phyloP scores from a whole-genome alignment of 2,329 filamentous ascomycete genomes.

The Aureobasidium melanogenum region DNA sequence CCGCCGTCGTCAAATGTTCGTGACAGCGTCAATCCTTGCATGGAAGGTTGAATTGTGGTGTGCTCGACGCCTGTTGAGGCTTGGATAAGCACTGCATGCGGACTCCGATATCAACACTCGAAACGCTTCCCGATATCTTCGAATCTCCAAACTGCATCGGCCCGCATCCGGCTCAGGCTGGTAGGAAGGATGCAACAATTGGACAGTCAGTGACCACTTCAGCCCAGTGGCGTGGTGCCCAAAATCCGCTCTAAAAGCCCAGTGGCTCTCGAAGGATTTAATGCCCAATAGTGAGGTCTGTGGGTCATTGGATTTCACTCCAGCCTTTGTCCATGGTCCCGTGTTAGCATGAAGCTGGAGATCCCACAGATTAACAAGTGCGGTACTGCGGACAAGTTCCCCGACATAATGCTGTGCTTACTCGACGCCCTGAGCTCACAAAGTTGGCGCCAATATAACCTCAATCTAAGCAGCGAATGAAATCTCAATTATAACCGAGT shows the following conservation, averaged over 20 bases:
- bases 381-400: constrained; percentile 1
- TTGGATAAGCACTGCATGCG: too few species aligned
- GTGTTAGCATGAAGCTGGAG: constrained; percentile 1
- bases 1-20: too few species aligned
- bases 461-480: neutral
- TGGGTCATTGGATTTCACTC: neutral
- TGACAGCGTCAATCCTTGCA: too few species aligned
- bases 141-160: neutral
- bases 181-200: neutral
- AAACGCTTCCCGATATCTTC: neutral
- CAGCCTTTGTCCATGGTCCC: neutral
- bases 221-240: neutral
- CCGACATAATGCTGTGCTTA: constrained; percentile 9
- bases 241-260: neutral
- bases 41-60: too few species aligned
- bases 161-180: neutral
- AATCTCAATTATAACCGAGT: constrained; percentile 7
- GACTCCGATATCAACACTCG: too few species aligned
- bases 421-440: neutral
- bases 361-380: neutral
- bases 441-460: constrained; percentile 4
- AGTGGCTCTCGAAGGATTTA: neutral
- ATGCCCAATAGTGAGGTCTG: neutral
- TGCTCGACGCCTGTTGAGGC: too few species aligned
- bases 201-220: neutral